These are phyloP conservation scores for Phoma sp. DNA, from an alignment of 2,329 filamentous ascomycete genomes.

Conservation along the genomic window DNA sequence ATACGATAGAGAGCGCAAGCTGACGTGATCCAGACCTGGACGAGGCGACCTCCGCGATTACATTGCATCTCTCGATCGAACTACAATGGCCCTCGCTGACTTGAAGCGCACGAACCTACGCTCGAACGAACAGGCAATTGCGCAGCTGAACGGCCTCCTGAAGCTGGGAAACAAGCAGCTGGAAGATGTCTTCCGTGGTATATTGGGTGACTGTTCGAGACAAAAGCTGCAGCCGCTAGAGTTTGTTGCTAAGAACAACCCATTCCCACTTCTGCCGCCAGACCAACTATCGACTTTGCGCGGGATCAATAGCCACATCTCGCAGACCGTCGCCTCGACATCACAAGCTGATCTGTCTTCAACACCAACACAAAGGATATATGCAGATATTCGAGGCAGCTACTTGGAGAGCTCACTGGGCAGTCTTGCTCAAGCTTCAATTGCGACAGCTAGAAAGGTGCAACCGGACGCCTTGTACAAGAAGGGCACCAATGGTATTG, in stretches of 20 bases:
- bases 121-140: conserved; percentile 87
- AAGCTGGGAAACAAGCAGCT: conserved; percentile 81
- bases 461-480: conserved; percentile 81
- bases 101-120: conserved; percentile 90
- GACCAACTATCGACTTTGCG: conserved; percentile 78
- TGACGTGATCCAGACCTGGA: conserved; percentile 21
- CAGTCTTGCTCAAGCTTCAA: conserved; percentile 84
- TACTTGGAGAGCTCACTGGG: conserved; percentile 84
- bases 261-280: conserved; percentile 80
- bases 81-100: conserved; percentile 82
- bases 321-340: conserved; percentile 61
- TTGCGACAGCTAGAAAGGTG: conserved; percentile 77
- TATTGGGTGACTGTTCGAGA: conserved; percentile 78
- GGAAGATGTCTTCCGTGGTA: conserved; percentile 80
- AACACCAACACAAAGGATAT: conserved; percentile 78
- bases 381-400: conserved; percentile 82
- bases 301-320: conserved; percentile 80
- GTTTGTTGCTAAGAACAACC: conserved; percentile 83
- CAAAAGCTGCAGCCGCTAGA: conserved; percentile 83
- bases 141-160: conserved; percentile 78
- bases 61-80: conserved; percentile 85
- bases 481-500: conserved; percentile 87
- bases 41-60: conserved; percentile 83
- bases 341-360: conserved; percentile 59
- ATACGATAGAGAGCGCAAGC: background rate